Conservation (phyloP, 2,329 filamentous ascomycete genomes). For the Intubia oerlemansii region DNA sequence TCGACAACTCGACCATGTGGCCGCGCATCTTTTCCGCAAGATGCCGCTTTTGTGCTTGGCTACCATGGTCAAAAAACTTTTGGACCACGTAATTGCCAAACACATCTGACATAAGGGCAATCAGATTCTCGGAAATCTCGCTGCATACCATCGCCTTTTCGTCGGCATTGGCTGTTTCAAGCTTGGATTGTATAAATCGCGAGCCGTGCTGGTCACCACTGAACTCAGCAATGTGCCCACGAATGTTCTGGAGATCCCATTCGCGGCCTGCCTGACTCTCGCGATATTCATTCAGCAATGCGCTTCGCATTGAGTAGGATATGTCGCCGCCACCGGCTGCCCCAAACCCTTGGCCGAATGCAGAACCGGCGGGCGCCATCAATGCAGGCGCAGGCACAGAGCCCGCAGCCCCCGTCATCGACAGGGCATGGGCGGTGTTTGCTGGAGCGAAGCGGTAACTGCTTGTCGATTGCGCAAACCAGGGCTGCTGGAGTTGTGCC, state of each 20-base stretch:
- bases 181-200: conserved; percentile 82
- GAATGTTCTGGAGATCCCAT: conserved; percentile 77
- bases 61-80: conserved; percentile 92
- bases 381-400: too few relatives aligned
- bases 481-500: too few relatives aligned
- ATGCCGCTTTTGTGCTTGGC: conserved; percentile 76
- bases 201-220: conserved; percentile 92
- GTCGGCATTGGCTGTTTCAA: conserved; percentile 83
- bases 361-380: too few relatives aligned
- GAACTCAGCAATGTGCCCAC: conserved; percentile 75
- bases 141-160: conserved; percentile 82
- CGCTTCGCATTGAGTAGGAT: conserved; percentile 51
- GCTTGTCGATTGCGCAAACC: too few relatives aligned
- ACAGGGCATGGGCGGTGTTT: too few relatives aligned
- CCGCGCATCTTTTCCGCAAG: conserved; percentile 75
- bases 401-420: too few relatives aligned
- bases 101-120: conserved; percentile 86
- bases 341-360: too few relatives aligned
- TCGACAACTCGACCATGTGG: conserved; percentile 57
- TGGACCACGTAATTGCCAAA: conserved; percentile 98
- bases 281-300: conserved; percentile 61
- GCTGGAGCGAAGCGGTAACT: too few relatives aligned
- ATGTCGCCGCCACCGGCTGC: too few relatives aligned
- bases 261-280: conserved; percentile 43
- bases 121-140: conserved; percentile 64